Conservation (phyloP, 2,329 filamentous ascomycete genomes). For the Cadophora sp. region DNA sequence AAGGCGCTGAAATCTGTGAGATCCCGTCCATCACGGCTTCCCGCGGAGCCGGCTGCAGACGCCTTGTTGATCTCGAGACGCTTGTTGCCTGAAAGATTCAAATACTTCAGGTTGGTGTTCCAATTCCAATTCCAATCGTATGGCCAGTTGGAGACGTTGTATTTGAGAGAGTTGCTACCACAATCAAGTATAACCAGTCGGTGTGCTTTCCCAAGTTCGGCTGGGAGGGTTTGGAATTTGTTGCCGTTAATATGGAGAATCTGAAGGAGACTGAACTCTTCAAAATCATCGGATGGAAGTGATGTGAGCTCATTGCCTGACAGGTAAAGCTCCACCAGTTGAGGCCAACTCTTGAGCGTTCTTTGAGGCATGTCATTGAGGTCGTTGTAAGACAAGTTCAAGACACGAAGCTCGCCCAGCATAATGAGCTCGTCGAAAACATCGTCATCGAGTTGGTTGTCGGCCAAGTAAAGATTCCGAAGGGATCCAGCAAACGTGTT, state of each 20-base stretch:
- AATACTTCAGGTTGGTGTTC: slow-evolving; percentile 92
- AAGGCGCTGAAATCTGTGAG: slow-evolving; percentile 90
- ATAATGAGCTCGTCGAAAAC: slow-evolving; percentile 91
- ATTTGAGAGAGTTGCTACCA: slow-evolving; percentile 93
- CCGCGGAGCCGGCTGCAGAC: slow-evolving; percentile 74
- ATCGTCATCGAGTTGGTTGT: slow-evolving; percentile 93
- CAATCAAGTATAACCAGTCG: slow-evolving; percentile 93
- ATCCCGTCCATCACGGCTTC: slow-evolving; percentile 70
- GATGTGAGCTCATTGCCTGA: slow-evolving; percentile 95
- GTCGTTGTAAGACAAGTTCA: slow-evolving; percentile 95
- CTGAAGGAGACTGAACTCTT: slow-evolving; percentile 86
- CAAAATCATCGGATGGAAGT: slow-evolving; percentile 90
- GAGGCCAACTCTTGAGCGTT: slow-evolving; percentile 87
- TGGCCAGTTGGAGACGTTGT: slow-evolving; percentile 98
- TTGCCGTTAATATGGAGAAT: slow-evolving; percentile 96
- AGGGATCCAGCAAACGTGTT: slow-evolving; percentile 90
- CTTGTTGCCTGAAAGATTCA: slow-evolving; percentile 97
- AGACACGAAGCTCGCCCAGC: slow-evolving; percentile 80
- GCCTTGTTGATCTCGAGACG: slow-evolving; percentile 87
- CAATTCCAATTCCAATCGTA: slow-evolving; percentile 99
- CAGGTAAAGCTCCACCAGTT: slow-evolving; percentile 89
- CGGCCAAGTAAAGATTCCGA: slow-evolving; percentile 84
- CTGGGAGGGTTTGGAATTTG: slow-evolving; percentile 95
- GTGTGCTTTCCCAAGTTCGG: slow-evolving; percentile 92
- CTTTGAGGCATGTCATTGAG: slow-evolving; percentile 90